Base-by-base conservation (phyloP, 1,139 yeast species). In the Saccharomyces hybrid region DNA sequence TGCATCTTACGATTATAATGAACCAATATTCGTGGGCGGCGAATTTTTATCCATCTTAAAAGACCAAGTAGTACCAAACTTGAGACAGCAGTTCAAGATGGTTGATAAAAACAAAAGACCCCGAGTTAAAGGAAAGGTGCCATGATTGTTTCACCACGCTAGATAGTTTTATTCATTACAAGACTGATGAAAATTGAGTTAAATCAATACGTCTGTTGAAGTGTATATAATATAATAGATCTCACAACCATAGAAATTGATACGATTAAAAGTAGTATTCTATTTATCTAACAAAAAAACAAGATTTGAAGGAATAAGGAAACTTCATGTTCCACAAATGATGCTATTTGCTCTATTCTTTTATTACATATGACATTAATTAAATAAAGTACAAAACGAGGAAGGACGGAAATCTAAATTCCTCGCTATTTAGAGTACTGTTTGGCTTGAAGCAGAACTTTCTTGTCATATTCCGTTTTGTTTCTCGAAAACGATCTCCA, bases 401-500 rank as follows among this genome's bases (percentile, higher is more conserved):
- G 26, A 11, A 38, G 8, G n/a, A 19, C 19, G 26, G 44, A 28
- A 26, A 14, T 1, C 26, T 46, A n/a, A 12, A 31, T 28, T 24
- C 9, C 42, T 16, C 34, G 32, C 51, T 53, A 73, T 59, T 75
- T 77, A 31, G 83, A 80, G 68, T 87, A 93, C 68, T 77, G 79
- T 66, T 82, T 81, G 7, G 96, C 93, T 73, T 93, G 98, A 60
- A 86, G 90, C 61, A 75, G 75, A 34, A 93, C 96, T 65, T 82
- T 86, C 71, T 82, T 82, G 58, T 85, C 88, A 68, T 95, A 95
- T 50, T 79, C 73, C 1, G 76, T 75, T 64, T 78, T 79, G 68
- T 88, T 88, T 66, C 82, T 83, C 24, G 82, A 78, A 65, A 82
- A 93, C 1, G 95, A 88, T 67, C 85, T 83, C 86, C 91, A 95